Percentiles rank a stretch among this genome's conserved stretches.
phyloP scores from a whole-genome alignment of 2,329 filamentous ascomycete genomes.

The Thielaviopsis cerberus region DNA sequence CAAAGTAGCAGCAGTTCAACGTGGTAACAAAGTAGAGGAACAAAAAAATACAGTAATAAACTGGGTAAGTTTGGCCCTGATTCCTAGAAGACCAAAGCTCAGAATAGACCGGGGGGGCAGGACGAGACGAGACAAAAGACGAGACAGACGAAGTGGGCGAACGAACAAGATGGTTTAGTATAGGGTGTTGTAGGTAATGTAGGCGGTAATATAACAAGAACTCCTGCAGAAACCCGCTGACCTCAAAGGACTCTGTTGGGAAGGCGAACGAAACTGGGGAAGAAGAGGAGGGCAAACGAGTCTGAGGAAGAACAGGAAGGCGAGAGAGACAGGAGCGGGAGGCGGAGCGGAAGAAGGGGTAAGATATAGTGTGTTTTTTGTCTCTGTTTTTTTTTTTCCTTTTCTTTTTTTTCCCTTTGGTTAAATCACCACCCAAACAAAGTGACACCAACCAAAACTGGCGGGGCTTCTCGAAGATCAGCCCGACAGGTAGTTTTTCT shows the following conservation, averaged over 20 bases:
- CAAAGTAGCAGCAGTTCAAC: constrained; percentile 4
- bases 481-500: neutral
- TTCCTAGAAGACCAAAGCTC: constrained; percentile 11
- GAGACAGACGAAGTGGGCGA: constrained; percentile 7
- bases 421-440: neutral
- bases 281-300: no score
- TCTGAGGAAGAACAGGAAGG: constrained; percentile 16
- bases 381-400: neutral
- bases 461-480: neutral
- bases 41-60: neutral
- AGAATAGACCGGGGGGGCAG: constrained; percentile 10
- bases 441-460: neutral
- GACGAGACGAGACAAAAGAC: constrained; percentile 12
- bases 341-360: neutral
- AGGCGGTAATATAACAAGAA: constrained; percentile 12
- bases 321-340: constrained; percentile 13
- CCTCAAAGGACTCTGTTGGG: constrained; percentile 47
- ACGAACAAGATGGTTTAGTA: neutral
- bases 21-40: constrained; percentile 8
- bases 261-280: constrained; percentile 12
- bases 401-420: neutral
- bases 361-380: neutral
- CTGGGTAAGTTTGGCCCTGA: constrained; percentile 8
- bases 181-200: neutral
- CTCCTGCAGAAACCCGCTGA: constrained; percentile 74